Conservation (phyloP, 75 land plant genomes). For the Cunninghamia lanceolata region DNA sequence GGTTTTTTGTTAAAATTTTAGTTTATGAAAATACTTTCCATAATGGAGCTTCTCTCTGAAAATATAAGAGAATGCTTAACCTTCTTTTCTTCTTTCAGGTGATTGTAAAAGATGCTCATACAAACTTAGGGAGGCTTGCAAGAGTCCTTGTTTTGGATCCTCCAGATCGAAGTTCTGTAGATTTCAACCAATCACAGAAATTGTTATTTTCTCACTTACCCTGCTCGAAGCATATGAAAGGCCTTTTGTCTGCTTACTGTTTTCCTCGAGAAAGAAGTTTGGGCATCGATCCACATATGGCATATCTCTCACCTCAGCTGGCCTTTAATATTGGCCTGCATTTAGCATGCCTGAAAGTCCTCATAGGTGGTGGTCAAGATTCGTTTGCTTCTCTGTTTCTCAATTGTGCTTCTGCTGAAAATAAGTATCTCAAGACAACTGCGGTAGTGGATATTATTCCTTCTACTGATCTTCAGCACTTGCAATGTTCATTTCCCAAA, state of each 20-base stretch:
- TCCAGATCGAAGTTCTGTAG: slow-evolving; percentile 21
- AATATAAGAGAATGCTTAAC: not conserved
- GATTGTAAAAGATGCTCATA: slow-evolving; percentile 48
- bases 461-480: slow-evolving; percentile 6
- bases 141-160: slow-evolving; percentile 68
- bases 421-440: not conserved
- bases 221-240: slow-evolving; percentile 15
- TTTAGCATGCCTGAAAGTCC: slow-evolving; percentile 51
- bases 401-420: not conserved
- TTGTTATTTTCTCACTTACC: not conserved
- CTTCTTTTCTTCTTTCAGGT: slow-evolving; percentile 35
- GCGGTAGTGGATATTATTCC: slow-evolving; percentile 28
- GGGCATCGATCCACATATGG: slow-evolving; percentile 34
- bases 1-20: not conserved
- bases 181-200: not conserved
- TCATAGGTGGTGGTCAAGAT: slow-evolving; percentile 34
- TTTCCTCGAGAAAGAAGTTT: slow-evolving; percentile 9
- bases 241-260: slow-evolving; percentile 45
- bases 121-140: slow-evolving; percentile 59
- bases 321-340: slow-evolving; percentile 88
- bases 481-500: not conserved
- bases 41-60: not conserved
- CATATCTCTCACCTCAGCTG: slow-evolving; percentile 68
- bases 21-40: not conserved
- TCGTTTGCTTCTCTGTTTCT: slow-evolving; percentile 27